Evolutionary conservation across 108 stramenopile species (phyloP).

Genomic region (Skeletonema costatum): DNA sequence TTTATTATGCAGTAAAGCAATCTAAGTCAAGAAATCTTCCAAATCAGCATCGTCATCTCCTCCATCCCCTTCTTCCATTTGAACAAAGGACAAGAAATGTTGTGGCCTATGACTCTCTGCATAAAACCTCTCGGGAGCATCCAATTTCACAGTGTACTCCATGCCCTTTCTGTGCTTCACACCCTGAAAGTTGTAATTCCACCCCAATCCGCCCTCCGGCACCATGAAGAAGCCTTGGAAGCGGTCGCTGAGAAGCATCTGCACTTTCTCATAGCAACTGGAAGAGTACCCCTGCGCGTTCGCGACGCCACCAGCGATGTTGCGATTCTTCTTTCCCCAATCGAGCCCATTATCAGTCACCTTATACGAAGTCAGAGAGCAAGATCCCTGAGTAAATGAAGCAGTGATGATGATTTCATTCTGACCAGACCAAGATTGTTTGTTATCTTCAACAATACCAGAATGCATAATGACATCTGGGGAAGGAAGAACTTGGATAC

Average conservation of each 20-base stretch:
- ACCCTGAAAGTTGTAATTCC: conserved; percentile 99
- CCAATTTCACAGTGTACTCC: conserved; percentile 93
- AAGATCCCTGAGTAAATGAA: conserved; percentile 98
- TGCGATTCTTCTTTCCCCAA: conserved; percentile 96
- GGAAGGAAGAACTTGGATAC: conserved; percentile 88
- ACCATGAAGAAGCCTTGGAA: conserved; percentile 99
- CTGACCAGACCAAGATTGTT: conserved; percentile 88
- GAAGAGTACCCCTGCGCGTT: conserved; percentile 93
- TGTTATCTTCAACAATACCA: conserved; percentile 85
- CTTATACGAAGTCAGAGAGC: conserved; percentile 96
- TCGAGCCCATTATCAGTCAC: conserved; percentile 92
- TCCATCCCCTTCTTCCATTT: conserved; percentile 91
- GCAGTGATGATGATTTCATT: conserved; percentile 96
- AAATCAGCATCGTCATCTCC: conserved; percentile 87
- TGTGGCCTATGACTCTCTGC: conserved; percentile 96
- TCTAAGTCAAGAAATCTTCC: conserved; percentile 73
- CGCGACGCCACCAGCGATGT: conserved; percentile 85
- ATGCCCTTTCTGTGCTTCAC: conserved; percentile 92
- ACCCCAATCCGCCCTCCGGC: conserved; percentile 89
- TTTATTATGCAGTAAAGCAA: background rate
- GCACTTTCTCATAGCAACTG: conserved; percentile 96
- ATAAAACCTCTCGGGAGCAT: conserved; percentile 91
- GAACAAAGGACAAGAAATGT: conserved; percentile 98
- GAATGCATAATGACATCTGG: conserved; percentile 93
- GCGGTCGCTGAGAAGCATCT: conserved; percentile 97